Evolutionary conservation across 2,329 filamentous ascomycete genomes (phyloP).

Genomic region (Pseudogymnoascus sp.): DNA sequence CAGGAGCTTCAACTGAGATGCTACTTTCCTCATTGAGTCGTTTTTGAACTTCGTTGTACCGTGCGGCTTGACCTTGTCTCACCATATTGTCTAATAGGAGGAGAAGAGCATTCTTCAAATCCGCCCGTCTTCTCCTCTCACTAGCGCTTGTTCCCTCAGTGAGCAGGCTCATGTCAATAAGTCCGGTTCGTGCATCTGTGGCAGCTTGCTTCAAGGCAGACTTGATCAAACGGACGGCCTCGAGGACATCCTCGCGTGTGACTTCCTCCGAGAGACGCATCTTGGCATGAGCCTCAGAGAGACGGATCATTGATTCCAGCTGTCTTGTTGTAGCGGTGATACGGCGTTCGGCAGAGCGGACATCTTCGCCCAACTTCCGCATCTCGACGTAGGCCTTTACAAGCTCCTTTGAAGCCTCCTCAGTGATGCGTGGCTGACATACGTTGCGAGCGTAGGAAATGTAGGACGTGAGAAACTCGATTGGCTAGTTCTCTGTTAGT

Average conservation of each 20-base stretch:
- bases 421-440: slow-evolving; percentile 73
- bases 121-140: slow-evolving; percentile 74
- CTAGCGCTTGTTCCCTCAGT: slow-evolving; percentile 87
- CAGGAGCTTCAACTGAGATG: slow-evolving; percentile 62
- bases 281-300: slow-evolving; percentile 92
- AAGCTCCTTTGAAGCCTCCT: slow-evolving; percentile 73
- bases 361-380: slow-evolving; percentile 84
- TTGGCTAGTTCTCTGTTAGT: slow-evolving; percentile 47
- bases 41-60: slow-evolving; percentile 70
- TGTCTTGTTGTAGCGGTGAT: slow-evolving; percentile 97
- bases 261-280: slow-evolving; percentile 80
- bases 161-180: slow-evolving; percentile 93
- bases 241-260: slow-evolving; percentile 71
- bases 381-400: slow-evolving; percentile 86
- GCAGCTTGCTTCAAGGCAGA: slow-evolving; percentile 92
- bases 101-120: slow-evolving; percentile 74
- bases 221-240: slow-evolving; percentile 88
- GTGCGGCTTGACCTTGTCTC: slow-evolving; percentile 55
- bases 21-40: slow-evolving; percentile 63
- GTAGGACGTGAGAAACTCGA: slow-evolving; percentile 93
- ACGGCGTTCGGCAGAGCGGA: slow-evolving; percentile 81
- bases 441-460: slow-evolving; percentile 91
- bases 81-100: slow-evolving; percentile 73
- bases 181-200: slow-evolving; percentile 81
- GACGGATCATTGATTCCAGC: slow-evolving; percentile 95